Conservation (phyloP, 2,329 filamentous ascomycete genomes). For the Trichoderma lentiforme region DNA sequence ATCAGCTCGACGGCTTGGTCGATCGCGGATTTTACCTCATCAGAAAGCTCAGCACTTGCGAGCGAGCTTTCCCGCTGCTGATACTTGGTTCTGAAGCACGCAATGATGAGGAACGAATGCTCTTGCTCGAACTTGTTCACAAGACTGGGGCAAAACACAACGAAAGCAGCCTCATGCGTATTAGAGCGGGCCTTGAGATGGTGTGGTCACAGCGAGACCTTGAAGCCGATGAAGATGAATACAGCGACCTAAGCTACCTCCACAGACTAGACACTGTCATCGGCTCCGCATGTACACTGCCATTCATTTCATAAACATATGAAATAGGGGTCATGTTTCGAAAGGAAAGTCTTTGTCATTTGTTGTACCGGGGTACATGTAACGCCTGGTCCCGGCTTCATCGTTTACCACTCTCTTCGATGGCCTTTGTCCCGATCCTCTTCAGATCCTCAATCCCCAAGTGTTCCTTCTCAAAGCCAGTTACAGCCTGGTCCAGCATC, state of each 20-base stretch:
- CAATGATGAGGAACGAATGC: neutral
- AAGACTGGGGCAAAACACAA: neutral
- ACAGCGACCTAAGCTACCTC: neutral
- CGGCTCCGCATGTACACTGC: neutral
- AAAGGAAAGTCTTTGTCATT: neutral
- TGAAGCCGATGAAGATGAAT: slow-evolving; percentile 2
- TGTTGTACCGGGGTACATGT: neutral
- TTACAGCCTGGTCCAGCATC: too few species aligned
- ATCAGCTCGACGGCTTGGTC: neutral
- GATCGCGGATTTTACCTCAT: neutral
- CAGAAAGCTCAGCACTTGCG: neutral
- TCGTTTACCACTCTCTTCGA: too few species aligned
- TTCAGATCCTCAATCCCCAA: too few species aligned
- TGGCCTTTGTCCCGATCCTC: too few species aligned
- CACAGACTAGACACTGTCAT: neutral
- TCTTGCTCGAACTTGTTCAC: neutral
- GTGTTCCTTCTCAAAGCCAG: too few species aligned
- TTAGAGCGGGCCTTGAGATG: neutral
- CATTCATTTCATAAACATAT: neutral
- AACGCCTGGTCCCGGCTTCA: too few species aligned
- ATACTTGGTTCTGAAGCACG: neutral
- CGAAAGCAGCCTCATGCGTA: neutral
- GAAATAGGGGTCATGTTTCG: neutral
- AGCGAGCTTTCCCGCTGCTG: neutral
- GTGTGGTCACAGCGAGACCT: neutral